Evolutionary conservation across 352 stramenopile genomes (phyloP).

Genomic region (Pythium graminicola): DNA sequence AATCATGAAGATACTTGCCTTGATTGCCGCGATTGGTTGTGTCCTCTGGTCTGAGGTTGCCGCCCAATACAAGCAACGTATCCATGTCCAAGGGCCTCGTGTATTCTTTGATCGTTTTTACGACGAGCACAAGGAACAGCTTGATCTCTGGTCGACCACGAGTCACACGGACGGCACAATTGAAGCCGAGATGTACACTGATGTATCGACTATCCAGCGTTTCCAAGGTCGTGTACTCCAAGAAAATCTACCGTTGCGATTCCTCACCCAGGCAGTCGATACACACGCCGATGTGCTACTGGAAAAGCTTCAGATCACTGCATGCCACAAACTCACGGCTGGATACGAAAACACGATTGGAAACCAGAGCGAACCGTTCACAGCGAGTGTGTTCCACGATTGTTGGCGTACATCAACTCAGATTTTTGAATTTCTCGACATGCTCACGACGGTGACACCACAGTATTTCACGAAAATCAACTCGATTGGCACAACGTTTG

Average conservation of each 20-base stretch:
- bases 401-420: conserved; percentile 26
- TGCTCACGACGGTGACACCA: conserved; percentile 15
- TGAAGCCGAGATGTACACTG: conserved; percentile 6
- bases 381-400: conserved; percentile 26
- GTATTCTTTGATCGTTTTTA: background rate
- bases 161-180: conserved; percentile 10
- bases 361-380: conserved; percentile 6
- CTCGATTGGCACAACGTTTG: conserved; percentile 21
- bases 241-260: background rate
- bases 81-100: background rate
- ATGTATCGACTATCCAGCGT: background rate
- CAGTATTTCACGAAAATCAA: conserved; percentile 24
- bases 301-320: conserved; percentile 9
- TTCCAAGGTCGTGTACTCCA: background rate
- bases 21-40: background rate
- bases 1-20: background rate
- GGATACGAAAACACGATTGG: conserved; percentile 7
- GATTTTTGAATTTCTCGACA: conserved; percentile 25
- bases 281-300: background rate
- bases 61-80: background rate
- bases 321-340: conserved; percentile 6
- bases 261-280: background rate
- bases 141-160: conserved; percentile 13
- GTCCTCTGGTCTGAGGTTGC: background rate
- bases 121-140: background rate